A percentile compares a stretch with the other conserved stretches of the same genome.
Evolutionary conservation across 2,329 filamentous ascomycete species (phyloP).

Genomic region (Phaeosphaeria sp.): DNA sequence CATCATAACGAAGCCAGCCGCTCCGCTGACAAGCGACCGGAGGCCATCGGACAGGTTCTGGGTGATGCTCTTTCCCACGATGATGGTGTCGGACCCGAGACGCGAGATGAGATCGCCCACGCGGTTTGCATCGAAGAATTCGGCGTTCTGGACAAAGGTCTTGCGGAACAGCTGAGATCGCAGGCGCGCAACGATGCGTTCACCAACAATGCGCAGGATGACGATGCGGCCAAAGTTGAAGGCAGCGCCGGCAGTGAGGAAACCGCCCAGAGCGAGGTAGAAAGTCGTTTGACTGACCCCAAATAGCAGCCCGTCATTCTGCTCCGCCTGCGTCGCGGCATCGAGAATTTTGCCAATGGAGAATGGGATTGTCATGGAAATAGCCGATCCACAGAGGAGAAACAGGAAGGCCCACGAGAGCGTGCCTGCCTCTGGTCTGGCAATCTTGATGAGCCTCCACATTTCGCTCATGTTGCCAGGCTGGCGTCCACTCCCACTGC

Average conservation of each 20-base stretch:
- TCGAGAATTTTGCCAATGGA: conserved; percentile 96
- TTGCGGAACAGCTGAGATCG: conserved; percentile 88
- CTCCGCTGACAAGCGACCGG: conserved; percentile 85
- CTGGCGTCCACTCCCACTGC: conserved; percentile 53
- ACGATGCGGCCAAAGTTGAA: conserved; percentile 96
- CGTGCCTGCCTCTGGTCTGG: conserved; percentile 80
- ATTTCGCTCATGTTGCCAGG: conserved; percentile 73
- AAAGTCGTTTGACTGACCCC: conserved; percentile 87
- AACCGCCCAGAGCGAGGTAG: conserved; percentile 75
- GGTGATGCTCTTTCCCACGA: conserved; percentile 97
- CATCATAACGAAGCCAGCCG: conserved; percentile 90
- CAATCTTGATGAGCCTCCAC: conserved; percentile 87
- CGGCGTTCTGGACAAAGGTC: conserved; percentile 96
- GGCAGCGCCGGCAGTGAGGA: conserved; percentile 82
- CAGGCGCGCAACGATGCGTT: conserved; percentile 89
- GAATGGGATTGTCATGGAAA: conserved; percentile 96
- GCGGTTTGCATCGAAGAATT: conserved; percentile 98
- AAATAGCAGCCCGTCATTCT: conserved; percentile 72
- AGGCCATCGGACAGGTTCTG: conserved; percentile 98
- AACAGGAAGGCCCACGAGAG: conserved; percentile 83
- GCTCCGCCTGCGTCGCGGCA: conserved; percentile 76
- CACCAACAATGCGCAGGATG: conserved; percentile 90
- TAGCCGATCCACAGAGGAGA: conserved; percentile 84
- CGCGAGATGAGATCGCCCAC: conserved; percentile 96
- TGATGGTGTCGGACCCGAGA: conserved; percentile 93